Conservation (phyloP, 129 eudicot genomes). For the Calendula officinalis region DNA sequence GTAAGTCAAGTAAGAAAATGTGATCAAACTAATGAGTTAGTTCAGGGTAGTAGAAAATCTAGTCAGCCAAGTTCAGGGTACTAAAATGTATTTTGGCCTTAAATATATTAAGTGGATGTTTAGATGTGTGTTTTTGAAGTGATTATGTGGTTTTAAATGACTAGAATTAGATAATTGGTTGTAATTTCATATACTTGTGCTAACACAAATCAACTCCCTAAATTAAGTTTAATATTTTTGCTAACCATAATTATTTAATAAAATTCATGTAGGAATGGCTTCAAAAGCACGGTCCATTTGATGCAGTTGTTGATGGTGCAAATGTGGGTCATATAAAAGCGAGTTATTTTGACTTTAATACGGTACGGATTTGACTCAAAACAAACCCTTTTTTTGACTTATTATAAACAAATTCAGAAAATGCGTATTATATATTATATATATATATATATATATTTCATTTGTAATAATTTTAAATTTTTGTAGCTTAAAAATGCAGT, state of each 20-base stretch:
- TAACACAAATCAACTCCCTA: neutral
- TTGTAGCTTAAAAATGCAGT: constrained; percentile 66
- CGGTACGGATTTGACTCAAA: constrained; percentile 43
- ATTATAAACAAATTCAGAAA: constrained; percentile 2
- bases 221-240: neutral
- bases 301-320: constrained; percentile 97
- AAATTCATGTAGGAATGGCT: constrained; percentile 81
- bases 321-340: constrained; percentile 65
- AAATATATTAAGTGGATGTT: neutral
- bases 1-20: too few relatives aligned
- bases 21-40: neutral
- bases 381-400: neutral
- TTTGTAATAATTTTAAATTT: neutral
- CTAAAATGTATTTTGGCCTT: too few relatives aligned
- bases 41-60: too few relatives aligned
- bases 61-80: too few relatives aligned
- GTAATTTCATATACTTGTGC: too few relatives aligned
- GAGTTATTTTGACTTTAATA: constrained; percentile 49
- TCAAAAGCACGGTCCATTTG: constrained; percentile 83
- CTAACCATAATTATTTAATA: constrained; percentile 7
- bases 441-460: neutral
- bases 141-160: neutral
- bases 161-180: neutral
- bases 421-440: neutral
- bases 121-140: neutral